Base-by-base conservation (phyloP, 2,329 filamentous ascomycete species). In the Diaporthe citriasiana region DNA sequence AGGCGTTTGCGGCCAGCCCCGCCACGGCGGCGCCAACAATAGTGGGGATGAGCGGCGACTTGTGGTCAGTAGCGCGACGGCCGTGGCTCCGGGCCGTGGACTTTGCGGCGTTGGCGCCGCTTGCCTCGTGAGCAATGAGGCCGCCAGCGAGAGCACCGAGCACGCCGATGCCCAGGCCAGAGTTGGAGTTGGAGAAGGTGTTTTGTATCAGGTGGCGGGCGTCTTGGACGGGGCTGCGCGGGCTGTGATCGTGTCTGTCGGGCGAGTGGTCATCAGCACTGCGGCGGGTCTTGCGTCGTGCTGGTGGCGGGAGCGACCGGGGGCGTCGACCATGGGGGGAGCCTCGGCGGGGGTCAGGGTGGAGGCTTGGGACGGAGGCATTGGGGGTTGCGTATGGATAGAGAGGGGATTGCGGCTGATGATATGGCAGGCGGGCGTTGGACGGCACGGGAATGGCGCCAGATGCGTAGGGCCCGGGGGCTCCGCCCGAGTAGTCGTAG, bases 101-200 rank as follows among this genome's bases (percentile, higher is more conserved):
- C 40, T 78, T 9, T 73, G 83, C 84, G 42, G 87, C 85, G 57
- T 83, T 83, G 1, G 84, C 87, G 40, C 87, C 85, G 56, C 82
- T 84, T 1, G 84, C 87, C 77, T 88, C 85, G 38, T 85, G 83
- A 22, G 86, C 88, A n/a, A 87, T 87, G 13, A 89, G 79, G 4
- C 88, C 89, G 47, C 89, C 89, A 1, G 89, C 85, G 1, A 90
- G 82, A 30, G 89, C 88, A 22, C 89, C 89, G 3, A 90, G 79
- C 12, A 90, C 83, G 33, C 87, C 85, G 10, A 85, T 85, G 51
- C 88, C 87, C 3, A 90, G 80, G 5, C 88, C 88, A 0, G 86
- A 82, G 2, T 82, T 82, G 6, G 87, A 87, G 69, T 85, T 83
- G 50, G 85, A 86, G 77, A 90, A 89, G 60, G 84, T 86, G 74